These are phyloP conservation scores for Apiospora arundinis DNA, from an alignment of 2,329 filamentous ascomycete species.

Conservation along the genomic window DNA sequence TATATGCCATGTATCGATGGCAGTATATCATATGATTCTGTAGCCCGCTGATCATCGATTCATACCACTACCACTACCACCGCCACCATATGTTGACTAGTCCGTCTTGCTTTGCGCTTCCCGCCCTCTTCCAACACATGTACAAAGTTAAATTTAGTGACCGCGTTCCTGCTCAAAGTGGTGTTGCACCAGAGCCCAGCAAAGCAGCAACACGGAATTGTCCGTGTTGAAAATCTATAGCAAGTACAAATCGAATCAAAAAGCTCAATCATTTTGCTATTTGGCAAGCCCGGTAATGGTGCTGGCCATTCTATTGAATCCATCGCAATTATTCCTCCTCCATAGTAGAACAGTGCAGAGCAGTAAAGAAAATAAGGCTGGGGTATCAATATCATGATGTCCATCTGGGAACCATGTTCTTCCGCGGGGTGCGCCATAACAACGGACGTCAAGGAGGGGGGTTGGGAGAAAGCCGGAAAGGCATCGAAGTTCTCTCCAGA, in stretches of 20 bases:
- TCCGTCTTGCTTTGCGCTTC: not conserved
- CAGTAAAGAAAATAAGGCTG: not conserved
- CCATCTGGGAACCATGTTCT: not conserved
- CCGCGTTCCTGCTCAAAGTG: not conserved
- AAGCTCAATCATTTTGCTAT: not conserved
- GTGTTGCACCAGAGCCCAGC: not conserved
- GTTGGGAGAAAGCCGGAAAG: not conserved
- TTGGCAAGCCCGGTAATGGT: not conserved
- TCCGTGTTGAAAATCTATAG: not conserved
- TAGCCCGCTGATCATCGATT: not conserved
- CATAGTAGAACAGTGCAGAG: not conserved
- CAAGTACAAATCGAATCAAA: not conserved
- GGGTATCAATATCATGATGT: conserved; percentile 1
- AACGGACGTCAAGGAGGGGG: not conserved
- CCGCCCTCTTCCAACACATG: not conserved
- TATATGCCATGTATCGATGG: not conserved
- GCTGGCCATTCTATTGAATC: not conserved
- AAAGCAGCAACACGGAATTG: not conserved
- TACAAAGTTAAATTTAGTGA: not conserved
- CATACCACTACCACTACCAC: not conserved
- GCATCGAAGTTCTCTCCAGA: not conserved
- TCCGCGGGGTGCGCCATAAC: not conserved
- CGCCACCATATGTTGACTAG: not conserved
- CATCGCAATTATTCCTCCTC: not conserved
- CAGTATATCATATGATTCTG: not conserved